phyloP scores from a whole-genome alignment of 176 grass and related monocot species.

The Urochloa ruziziensis region DNA sequence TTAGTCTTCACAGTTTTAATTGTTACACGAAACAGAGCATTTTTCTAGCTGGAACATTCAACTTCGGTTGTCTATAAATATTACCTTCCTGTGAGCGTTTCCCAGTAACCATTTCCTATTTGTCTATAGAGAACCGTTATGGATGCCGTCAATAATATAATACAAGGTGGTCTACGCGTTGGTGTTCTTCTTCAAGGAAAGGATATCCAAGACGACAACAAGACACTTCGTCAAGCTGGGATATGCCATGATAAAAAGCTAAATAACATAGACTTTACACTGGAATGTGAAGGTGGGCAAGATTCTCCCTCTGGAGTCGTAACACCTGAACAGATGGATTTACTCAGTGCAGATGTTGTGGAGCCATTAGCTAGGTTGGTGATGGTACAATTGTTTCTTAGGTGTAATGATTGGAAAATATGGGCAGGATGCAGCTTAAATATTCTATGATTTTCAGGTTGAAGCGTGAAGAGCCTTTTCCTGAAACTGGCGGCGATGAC shows the following conservation, averaged over 20 bases:
- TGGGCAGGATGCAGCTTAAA: neutral
- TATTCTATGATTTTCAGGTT: conserved; percentile 30
- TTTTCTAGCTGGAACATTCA: neutral
- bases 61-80: neutral
- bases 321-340: conserved; percentile 33
- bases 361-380: conserved; percentile 52
- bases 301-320: conserved; percentile 20
- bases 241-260: conserved; percentile 61
- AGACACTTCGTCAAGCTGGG: conserved; percentile 73
- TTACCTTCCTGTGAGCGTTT: conserved; percentile 3
- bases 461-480: conserved; percentile 34
- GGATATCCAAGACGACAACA: conserved; percentile 71
- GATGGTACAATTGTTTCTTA: neutral
- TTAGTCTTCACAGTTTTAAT: conserved; percentile 9
- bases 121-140: conserved; percentile 65
- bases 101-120: conserved; percentile 26
- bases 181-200: conserved; percentile 78
- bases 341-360: conserved; percentile 34
- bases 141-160: conserved; percentile 69
- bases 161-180: conserved; percentile 61
- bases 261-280: conserved; percentile 62
- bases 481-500: conserved; percentile 18
- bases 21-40: neutral
- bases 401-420: neutral
- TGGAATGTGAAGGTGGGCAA: conserved; percentile 58